These are phyloP conservation scores for Borealophlyctis nickersoniae DNA, from an alignment of 192 early-diverging fungal genomes.

Conservation along the genomic window DNA sequence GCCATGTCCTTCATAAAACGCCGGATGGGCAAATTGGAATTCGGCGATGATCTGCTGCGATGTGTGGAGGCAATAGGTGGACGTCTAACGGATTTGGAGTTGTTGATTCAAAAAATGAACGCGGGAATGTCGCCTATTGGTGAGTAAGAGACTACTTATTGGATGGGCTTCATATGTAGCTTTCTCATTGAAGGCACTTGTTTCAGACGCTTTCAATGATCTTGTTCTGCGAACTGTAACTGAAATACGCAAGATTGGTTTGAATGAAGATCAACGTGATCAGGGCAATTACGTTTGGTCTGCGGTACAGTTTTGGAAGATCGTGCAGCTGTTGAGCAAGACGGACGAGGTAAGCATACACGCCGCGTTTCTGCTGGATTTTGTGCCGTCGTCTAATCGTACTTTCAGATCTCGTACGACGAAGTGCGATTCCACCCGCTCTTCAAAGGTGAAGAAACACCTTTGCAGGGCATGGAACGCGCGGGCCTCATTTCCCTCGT, in stretches of 20 bases:
- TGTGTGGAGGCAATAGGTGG: conserved; percentile 79
- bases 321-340: conserved; percentile 69
- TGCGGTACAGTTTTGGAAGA: conserved; percentile 86
- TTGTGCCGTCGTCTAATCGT: too few species aligned
- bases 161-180: not conserved
- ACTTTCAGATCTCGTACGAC: conserved; percentile 87
- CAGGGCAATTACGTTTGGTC: conserved; percentile 66
- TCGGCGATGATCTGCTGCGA: conserved; percentile 18
- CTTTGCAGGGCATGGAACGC: conserved; percentile 83
- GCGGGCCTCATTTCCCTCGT: conserved; percentile 81
- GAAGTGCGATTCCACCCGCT: conserved; percentile 72
- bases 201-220: conserved; percentile 73
- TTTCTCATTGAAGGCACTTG: conserved; percentile 10
- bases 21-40: conserved; percentile 39
- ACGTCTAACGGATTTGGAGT: conserved; percentile 82
- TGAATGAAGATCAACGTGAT: conserved; percentile 59
- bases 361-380: not conserved
- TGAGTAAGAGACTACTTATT: conserved; percentile 26
- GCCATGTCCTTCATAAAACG: conserved; percentile 60
- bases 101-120: conserved; percentile 86
- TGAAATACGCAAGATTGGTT: conserved; percentile 85
- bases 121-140: conserved; percentile 60
- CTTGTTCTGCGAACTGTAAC: conserved; percentile 75
- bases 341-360: too few species aligned
- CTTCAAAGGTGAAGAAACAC: conserved; percentile 80